Evolutionary conservation across 192 early-diverging fungal genomes (phyloP).

Genomic region (Backusella circina): DNA sequence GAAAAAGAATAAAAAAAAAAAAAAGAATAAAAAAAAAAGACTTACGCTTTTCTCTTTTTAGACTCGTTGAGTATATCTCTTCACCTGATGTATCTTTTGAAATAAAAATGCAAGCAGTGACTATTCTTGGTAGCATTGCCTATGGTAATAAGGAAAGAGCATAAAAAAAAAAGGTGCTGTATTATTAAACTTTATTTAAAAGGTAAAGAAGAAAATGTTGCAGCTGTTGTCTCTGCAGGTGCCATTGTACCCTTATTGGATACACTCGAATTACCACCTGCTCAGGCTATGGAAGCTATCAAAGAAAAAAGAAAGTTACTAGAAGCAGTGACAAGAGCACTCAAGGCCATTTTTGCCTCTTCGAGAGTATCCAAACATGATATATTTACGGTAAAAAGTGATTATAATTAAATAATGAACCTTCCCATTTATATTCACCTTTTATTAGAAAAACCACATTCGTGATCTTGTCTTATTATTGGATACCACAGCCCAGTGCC

Average conservation of each 20-base stretch:
- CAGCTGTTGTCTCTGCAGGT: slow-evolving; percentile 52
- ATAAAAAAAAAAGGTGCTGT: not conserved
- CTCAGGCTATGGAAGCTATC: slow-evolving; percentile 6
- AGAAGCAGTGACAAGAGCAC: slow-evolving; percentile 63
- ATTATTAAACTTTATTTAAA: not conserved
- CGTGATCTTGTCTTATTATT: slow-evolving; percentile 45
- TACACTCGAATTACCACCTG: slow-evolving; percentile 24
- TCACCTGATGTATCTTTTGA: slow-evolving; percentile 32
- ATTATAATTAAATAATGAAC: not conserved
- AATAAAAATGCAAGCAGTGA: slow-evolving; percentile 60
- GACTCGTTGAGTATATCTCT: slow-evolving; percentile 55
- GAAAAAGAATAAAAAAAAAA: not conserved
- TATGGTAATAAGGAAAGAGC: slow-evolving; percentile 41
- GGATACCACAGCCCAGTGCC: slow-evolving; percentile 23
- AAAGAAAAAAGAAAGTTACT: slow-evolving; percentile 46
- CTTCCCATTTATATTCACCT: not conserved
- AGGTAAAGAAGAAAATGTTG: slow-evolving; percentile 63
- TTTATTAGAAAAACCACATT: slow-evolving; percentile 40
- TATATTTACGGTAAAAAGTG: slow-evolving; percentile 46
- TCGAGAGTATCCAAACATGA: slow-evolving; percentile 49
- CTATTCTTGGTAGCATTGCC: slow-evolving; percentile 66
- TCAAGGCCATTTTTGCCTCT: slow-evolving; percentile 62
- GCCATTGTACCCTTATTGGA: slow-evolving; percentile 54
- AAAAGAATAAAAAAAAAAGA: not conserved
- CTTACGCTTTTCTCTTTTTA: slow-evolving; percentile 4